phyloP scores from a whole-genome alignment of 805 yeast genomes.

The Lipomyces kockii region DNA sequence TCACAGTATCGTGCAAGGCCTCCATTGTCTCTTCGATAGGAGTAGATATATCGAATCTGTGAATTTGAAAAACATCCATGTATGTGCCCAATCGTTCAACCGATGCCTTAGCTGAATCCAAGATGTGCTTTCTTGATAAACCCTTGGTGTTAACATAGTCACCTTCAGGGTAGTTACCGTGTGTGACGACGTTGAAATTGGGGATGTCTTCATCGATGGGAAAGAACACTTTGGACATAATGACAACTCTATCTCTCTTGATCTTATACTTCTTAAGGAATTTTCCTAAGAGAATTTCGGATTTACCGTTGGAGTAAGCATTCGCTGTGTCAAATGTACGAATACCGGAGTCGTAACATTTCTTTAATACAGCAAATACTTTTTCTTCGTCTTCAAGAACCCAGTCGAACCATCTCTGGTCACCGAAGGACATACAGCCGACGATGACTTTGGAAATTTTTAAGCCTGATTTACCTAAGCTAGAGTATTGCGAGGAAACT shows the following conservation, averaged over 20 bases:
- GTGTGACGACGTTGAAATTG: conserved; percentile 1
- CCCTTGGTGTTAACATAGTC: conserved; percentile 2
- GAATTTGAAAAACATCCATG: conserved; percentile 59
- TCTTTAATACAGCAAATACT: conserved; percentile 2
- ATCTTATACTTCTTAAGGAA: conserved; percentile 57
- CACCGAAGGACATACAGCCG: conserved; percentile 16
- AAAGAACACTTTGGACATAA: conserved; percentile 51
- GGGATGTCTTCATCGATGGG: conserved; percentile 6
- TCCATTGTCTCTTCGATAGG: conserved; percentile 60
- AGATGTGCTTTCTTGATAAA: conserved; percentile 36
- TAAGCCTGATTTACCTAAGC: conserved; percentile 13
- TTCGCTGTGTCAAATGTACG: conserved; percentile 52
- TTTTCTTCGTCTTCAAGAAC: conserved; percentile 14
- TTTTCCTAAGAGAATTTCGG: conserved; percentile 54
- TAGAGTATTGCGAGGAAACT: neutral
- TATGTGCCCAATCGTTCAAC: conserved; percentile 52
- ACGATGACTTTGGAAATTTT: conserved; percentile 11
- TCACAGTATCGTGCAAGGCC: conserved; percentile 57
- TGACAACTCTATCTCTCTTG: conserved; percentile 57
- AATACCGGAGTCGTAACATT: conserved; percentile 44
- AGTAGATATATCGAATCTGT: conserved; percentile 54
- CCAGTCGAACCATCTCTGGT: conserved; percentile 5
- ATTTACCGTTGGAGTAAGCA: conserved; percentile 50
- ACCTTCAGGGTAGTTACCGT: conserved; percentile 1
- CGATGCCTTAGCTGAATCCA: conserved; percentile 51